Evolutionary conservation across 345 rosid genomes (phyloP).

Genomic region (Salix viminalis): DNA sequence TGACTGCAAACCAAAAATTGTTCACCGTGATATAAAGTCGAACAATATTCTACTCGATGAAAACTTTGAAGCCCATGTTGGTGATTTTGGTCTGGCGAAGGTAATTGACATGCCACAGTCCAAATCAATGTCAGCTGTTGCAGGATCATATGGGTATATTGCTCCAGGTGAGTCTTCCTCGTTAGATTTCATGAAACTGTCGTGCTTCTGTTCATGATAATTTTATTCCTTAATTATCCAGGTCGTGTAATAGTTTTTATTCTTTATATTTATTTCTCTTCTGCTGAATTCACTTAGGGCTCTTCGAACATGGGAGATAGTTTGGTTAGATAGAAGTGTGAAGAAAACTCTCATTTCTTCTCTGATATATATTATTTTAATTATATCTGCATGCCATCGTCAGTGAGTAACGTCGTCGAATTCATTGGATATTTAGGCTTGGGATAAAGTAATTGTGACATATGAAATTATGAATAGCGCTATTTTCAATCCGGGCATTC

Average conservation of each 20-base stretch:
- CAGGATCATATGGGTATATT: constrained; percentile 88
- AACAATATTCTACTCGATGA: constrained; percentile 78
- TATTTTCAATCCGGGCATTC: no score
- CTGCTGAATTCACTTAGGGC: not conserved
- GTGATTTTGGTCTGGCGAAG: constrained; percentile 84
- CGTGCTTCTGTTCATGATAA: not conserved
- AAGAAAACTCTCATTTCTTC: not conserved
- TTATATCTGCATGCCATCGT: not conserved
- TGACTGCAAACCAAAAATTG: constrained; percentile 70
- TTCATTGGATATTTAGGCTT: not conserved
- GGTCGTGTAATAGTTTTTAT: not conserved
- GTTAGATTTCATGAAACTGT: not conserved
- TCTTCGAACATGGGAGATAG: not conserved
- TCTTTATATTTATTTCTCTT: not conserved
- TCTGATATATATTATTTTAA: no score
- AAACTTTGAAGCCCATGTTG: constrained; percentile 70
- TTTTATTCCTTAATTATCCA: not conserved
- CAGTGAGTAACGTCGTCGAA: no score
- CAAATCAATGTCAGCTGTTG: constrained; percentile 81
- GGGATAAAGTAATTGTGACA: no score
- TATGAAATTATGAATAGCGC: no score
- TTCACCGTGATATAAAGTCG: constrained; percentile 81
- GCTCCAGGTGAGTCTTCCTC: constrained; percentile 58
- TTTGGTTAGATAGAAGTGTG: not conserved
- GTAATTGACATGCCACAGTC: constrained; percentile 66